Percentiles rank a stretch among this genome's conserved stretches.
Conservation (phyloP, 140 eudicot genomes). For the Eryngium alpinum region DNA sequence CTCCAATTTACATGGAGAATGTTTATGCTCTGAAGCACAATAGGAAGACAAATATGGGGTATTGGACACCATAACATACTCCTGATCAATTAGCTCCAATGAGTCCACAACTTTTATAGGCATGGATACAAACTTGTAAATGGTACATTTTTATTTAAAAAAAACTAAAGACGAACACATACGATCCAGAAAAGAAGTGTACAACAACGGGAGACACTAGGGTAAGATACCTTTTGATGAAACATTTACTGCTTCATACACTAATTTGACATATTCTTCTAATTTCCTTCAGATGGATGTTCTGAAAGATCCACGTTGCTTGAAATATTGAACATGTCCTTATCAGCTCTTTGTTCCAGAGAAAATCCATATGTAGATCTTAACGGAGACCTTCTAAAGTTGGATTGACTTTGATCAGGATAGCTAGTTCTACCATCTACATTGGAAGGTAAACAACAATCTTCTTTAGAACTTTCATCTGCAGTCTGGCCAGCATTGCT, state of each 20-base stretch:
- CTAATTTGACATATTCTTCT: constrained; percentile 35
- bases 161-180: neutral
- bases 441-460: constrained; percentile 41
- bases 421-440: constrained; percentile 50
- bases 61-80: constrained; percentile 51
- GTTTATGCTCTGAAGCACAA: constrained; percentile 26
- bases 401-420: constrained; percentile 48
- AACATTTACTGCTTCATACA: constrained; percentile 27
- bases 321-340: constrained; percentile 24
- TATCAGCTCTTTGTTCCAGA: constrained; percentile 30
- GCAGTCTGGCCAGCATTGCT: constrained; percentile 20
- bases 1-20: constrained; percentile 27
- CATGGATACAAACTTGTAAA: constrained; percentile 5
- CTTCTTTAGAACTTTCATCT: constrained; percentile 51
- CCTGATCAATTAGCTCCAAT: constrained; percentile 40
- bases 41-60: constrained; percentile 48
- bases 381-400: constrained; percentile 35
- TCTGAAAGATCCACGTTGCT: constrained; percentile 34
- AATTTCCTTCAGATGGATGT: constrained; percentile 50
- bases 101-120: constrained; percentile 38
- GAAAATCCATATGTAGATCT: constrained; percentile 62
- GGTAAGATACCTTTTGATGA: constrained; percentile 54
- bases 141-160: neutral
- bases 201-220: neutral
- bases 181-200: neutral